phyloP scores from a whole-genome alignment of 2,329 filamentous ascomycete genomes.

The Gaeumannomyces tritici region DNA sequence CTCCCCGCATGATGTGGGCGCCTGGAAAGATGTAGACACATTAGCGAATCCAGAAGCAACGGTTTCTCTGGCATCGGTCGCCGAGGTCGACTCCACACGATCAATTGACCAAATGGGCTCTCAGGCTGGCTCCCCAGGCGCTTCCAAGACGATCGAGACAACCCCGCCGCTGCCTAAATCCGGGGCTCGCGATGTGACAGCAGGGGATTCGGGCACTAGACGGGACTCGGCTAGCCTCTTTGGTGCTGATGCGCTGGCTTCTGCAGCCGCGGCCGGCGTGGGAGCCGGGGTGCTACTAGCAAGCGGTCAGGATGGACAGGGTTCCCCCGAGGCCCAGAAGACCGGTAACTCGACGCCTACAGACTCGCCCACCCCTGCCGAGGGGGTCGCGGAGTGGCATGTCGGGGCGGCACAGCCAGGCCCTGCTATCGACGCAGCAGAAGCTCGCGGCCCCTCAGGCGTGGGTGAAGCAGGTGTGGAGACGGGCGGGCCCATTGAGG shows the following conservation, averaged over 20 bases:
- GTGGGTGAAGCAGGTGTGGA: constrained; percentile 3
- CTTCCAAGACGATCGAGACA: not conserved
- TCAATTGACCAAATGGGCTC: not conserved
- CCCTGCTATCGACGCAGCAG: not conserved
- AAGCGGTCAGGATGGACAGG: not conserved
- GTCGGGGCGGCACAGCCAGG: not conserved
- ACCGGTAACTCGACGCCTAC: not conserved
- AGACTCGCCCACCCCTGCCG: too few relatives aligned
- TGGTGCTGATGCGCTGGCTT: not conserved
- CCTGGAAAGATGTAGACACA: not conserved
- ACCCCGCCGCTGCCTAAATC: not conserved
- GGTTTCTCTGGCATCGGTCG: not conserved
- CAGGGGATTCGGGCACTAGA: not conserved
- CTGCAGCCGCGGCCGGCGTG: not conserved
- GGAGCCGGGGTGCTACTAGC: not conserved
- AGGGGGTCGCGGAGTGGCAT: not conserved
- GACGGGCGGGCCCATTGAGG: constrained; percentile 9
- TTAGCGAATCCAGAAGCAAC: not conserved
- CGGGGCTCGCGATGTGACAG: not conserved
- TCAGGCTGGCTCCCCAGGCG: not conserved
- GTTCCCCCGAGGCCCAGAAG: not conserved
- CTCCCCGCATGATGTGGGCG: not conserved
- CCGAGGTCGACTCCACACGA: not conserved
- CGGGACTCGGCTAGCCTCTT: not conserved
- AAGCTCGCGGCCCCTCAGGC: not conserved